These are phyloP conservation scores for Fusarium ambrosium DNA, from an alignment of 2,329 filamentous ascomycete genomes.

Conservation along the genomic window DNA sequence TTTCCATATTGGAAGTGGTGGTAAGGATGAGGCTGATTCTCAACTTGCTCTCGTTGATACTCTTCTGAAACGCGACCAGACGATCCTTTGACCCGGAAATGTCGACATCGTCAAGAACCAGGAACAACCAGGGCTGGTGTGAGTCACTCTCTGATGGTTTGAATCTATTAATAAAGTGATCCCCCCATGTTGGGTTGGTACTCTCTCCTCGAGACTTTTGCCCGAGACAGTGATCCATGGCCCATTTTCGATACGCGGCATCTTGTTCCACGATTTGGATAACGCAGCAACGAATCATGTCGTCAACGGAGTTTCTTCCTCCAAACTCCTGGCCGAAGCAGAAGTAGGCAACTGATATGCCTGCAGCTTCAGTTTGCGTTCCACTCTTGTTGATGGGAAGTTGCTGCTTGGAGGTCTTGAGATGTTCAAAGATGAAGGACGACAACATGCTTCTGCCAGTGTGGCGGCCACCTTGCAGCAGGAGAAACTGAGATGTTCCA, in stretches of 20 bases:
- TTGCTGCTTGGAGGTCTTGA: not conserved
- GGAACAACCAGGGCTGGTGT: not conserved
- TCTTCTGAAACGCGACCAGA: not conserved
- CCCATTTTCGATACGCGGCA: not conserved
- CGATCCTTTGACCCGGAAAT: not conserved
- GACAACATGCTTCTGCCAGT: not conserved
- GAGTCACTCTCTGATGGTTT: not conserved
- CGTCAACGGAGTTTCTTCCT: not conserved
- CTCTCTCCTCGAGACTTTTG: not conserved
- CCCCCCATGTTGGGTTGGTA: not conserved
- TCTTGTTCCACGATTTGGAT: not conserved
- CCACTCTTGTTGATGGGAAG: not conserved
- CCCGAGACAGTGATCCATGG: not conserved
- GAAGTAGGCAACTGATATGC: not conserved
- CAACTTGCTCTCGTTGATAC: not conserved
- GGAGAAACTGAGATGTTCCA: not conserved
- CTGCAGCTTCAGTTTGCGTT: not conserved
- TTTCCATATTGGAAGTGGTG: not conserved
- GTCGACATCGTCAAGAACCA: not conserved
- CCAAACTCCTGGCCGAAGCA: not conserved
- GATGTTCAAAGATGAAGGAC: not conserved
- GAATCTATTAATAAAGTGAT: not conserved
- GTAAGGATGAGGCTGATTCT: not conserved
- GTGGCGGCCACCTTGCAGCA: not conserved
- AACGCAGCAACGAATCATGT: not conserved